phyloP scores from a whole-genome alignment of 495 filamentous ascomycete species.

The Hypoxylon intermedium region DNA sequence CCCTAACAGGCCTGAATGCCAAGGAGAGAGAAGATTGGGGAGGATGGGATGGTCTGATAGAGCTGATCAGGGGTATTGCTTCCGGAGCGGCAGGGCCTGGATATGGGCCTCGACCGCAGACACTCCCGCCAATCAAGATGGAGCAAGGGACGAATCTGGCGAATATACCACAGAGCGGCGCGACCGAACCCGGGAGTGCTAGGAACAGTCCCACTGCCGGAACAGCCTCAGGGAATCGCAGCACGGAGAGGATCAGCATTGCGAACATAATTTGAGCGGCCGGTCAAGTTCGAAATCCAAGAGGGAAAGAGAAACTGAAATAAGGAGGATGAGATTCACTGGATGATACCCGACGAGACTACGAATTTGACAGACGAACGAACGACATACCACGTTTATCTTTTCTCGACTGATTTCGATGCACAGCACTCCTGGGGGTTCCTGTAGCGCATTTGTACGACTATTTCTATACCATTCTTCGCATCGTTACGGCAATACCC shows the following conservation, averaged over 20 bases:
- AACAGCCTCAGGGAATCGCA: conserved; percentile 46
- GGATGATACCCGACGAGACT: conserved; percentile 31
- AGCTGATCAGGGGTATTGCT: conserved; percentile 44
- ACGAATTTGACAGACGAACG: conserved; percentile 38
- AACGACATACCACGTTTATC: conserved; percentile 32
- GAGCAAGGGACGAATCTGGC: conserved; percentile 40
- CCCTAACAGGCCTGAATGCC: conserved; percentile 49
- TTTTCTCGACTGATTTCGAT: conserved; percentile 21
- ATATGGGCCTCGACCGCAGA: conserved; percentile 33
- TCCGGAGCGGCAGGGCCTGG: conserved; percentile 27
- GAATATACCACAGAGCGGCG: conserved; percentile 43
- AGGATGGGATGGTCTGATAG: conserved; percentile 60
- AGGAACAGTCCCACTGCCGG: conserved; percentile 49
- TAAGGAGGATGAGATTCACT: conserved; percentile 5
- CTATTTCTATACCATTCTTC: conserved; percentile 38
- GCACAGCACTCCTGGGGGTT: conserved; percentile 20
- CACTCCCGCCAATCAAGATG: conserved; percentile 44
- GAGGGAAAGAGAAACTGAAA: neutral
- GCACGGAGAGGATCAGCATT: conserved; percentile 73
- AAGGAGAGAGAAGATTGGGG: conserved; percentile 63
- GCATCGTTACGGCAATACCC: conserved; percentile 37
- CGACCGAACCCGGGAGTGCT: conserved; percentile 45
- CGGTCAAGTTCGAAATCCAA: no score
- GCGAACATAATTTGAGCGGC: conserved; percentile 83
- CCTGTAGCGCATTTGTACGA: conserved; percentile 36